Evolutionary conservation across 768 basidiomycete genomes (phyloP), one percentile per base, ranked within the genome.

Genomic region (Serendipita sp.): DNA sequence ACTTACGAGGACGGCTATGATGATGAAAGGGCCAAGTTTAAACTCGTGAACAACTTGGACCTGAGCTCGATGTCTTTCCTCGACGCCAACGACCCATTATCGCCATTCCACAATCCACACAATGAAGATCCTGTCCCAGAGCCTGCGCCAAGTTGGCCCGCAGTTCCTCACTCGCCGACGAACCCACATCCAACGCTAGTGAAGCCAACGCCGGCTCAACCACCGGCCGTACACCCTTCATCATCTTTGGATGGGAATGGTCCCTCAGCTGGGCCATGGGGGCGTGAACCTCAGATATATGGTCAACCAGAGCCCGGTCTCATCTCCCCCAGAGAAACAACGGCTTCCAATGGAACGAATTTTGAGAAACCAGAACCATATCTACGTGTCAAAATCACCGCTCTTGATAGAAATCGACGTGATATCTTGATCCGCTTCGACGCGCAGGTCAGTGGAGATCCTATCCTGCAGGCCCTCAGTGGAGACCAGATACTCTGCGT

Each of bases 371-470:
- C 73, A 30, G 89, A 87, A 67, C 88, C 89, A 26, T 96, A 90
- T 72, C 78, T 99, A 64, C 79, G 90, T 70, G 89, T 95, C 51
- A 79, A 91, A 70, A 88, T 99, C 65, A 88, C 89, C 17, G 88
- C 85, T 14, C 72, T 99, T 69, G 96, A 99, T 74, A 81, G 96
- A 74, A 97, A 98, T 76, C 79, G 92, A 73, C 81, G 94, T 69
- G 96, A 99, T 70, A 85, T 96, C 65, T 81, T 97, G 70, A 79
- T 99, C 70, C 85, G 90, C 70, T 82, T 99, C 65, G 96, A 99
- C 72, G 93, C 92, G 16, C 91, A 95, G 80, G 95, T 94, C 68
- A 68, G 81, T 74, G 28, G 34, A 38, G 9, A 41, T 30, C 44
- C 51, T 17, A 61, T 51, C 34, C 41, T 60, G 45, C 24, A 48